Evolutionary conservation across 805 yeast species (phyloP), one percentile per base, ranked within the genome.

Genomic region (Lachancea waltii): DNA sequence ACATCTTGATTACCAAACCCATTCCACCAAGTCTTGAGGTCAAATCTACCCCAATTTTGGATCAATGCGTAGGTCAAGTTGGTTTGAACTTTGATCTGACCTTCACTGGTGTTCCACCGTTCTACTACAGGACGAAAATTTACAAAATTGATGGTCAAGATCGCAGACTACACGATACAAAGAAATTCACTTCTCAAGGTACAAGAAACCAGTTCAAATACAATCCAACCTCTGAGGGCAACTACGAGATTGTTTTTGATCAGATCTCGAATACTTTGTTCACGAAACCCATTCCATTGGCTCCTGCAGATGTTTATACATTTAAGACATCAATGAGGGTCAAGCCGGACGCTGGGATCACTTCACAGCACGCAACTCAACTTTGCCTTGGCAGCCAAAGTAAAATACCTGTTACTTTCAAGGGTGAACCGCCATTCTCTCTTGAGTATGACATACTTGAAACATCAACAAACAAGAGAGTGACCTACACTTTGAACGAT

Each of bases 51-150:
- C 64, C 90, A 3, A 76, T 90, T 2, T 67, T 77, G 18, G 97
- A 90, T 51, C 75, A 81, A 34, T 92, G 99, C 64, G 83, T 92
- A 21, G 98, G 98, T 0, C 85, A 87, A 31, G 79, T 86, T 7
- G 98, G 97, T 0, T 77, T 87, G 42, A 68, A 71, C 22, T 86
- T 85, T 44, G 84, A 80, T 35, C 68, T 89, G 41, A 60, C 70
- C 0, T 67, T 81, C 36, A 64, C 72, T 4, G 97, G 98, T 13
- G 74, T 79, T 20, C 83, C 95, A 0, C 97, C 97, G 1, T 92
- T 82, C 63, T 70, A 70, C 38, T 69, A 86, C 17, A 72, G 69
- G 28, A 79, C 81, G 43, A 70, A 72, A 30, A 77, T 81, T 10
- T 82, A 75, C 50, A 73, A 75, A 40, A 54, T 75, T 10, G 64